These are phyloP conservation scores for Umbelopsis sp. DNA, from an alignment of 192 early-diverging fungal species.

Conservation along the genomic window DNA sequence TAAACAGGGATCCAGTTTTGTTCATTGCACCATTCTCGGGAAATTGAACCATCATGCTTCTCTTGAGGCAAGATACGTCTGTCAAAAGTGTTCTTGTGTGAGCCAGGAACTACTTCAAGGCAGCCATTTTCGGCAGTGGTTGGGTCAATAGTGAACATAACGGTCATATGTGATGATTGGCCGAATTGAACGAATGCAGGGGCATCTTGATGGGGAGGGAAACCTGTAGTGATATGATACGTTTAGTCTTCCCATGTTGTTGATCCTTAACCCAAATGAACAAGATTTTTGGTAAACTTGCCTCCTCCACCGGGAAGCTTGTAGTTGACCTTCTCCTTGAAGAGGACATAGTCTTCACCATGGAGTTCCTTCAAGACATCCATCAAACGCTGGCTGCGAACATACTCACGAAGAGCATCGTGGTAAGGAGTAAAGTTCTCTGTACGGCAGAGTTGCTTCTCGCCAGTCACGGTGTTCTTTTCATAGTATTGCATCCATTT, in stretches of 20 bases:
- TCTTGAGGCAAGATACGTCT: constrained; percentile 48
- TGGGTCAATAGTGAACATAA: constrained; percentile 61
- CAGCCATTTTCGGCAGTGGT: constrained; percentile 61
- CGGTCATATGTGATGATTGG: constrained; percentile 55
- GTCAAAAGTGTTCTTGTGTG: constrained; percentile 41
- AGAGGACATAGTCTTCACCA: constrained; percentile 56
- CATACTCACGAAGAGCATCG: constrained; percentile 44
- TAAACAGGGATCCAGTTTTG: constrained; percentile 59
- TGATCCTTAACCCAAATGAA: not conserved
- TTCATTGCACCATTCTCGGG: constrained; percentile 49
- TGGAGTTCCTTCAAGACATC: constrained; percentile 51
- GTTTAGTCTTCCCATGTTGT: not conserved
- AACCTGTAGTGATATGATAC: constrained; percentile 27
- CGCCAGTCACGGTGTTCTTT: constrained; percentile 44
- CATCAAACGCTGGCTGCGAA: constrained; percentile 51
- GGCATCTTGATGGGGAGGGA: constrained; percentile 63
- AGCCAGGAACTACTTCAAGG: constrained; percentile 57
- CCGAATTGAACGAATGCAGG: constrained; percentile 65
- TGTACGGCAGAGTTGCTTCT: constrained; percentile 60
- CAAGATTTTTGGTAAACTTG: not conserved
- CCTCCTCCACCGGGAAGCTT: constrained; percentile 61
- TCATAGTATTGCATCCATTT: constrained; percentile 75
- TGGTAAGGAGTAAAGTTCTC: constrained; percentile 65
- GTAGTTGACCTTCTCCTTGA: constrained; percentile 69
- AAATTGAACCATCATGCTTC: constrained; percentile 46